These are phyloP conservation scores for Ilex asprella DNA, from an alignment of 257 asterid species.

Conservation along the genomic window DNA sequence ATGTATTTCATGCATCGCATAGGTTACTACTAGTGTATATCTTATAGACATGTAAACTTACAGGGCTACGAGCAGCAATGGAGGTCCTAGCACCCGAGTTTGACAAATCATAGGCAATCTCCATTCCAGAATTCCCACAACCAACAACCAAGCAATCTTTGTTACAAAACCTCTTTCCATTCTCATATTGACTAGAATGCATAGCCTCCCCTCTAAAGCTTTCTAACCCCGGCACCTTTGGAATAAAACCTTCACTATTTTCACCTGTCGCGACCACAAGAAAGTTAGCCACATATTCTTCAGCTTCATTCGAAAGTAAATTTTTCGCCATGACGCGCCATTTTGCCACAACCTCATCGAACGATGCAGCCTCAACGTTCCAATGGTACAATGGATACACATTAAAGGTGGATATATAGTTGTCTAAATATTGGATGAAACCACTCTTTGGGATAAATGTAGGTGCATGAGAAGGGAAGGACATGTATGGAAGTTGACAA, in stretches of 20 bases:
- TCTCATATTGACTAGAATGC: constrained; percentile 34
- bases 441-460: constrained; percentile 29
- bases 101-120: constrained; percentile 51
- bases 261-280: constrained; percentile 53
- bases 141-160: constrained; percentile 47
- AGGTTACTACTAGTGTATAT: too few relatives aligned
- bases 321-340: constrained; percentile 31
- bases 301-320: neutral
- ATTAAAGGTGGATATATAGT: constrained; percentile 17
- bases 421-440: constrained; percentile 41
- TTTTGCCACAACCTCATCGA: neutral
- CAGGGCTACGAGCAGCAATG: constrained; percentile 45
- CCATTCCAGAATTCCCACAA: constrained; percentile 74
- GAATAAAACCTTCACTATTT: constrained; percentile 35
- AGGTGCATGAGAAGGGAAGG: constrained; percentile 31
- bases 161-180: constrained; percentile 15
- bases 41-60: constrained; percentile 8
- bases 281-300: constrained; percentile 22
- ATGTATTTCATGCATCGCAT: too few relatives aligned
- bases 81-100: constrained; percentile 37
- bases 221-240: constrained; percentile 24
- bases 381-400: constrained; percentile 19
- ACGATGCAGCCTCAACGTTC: constrained; percentile 20
- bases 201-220: constrained; percentile 30
- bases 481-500: constrained; percentile 45